phyloP scores from a whole-genome alignment of 306 rosid genomes.

The Vigna nakashimae region DNA sequence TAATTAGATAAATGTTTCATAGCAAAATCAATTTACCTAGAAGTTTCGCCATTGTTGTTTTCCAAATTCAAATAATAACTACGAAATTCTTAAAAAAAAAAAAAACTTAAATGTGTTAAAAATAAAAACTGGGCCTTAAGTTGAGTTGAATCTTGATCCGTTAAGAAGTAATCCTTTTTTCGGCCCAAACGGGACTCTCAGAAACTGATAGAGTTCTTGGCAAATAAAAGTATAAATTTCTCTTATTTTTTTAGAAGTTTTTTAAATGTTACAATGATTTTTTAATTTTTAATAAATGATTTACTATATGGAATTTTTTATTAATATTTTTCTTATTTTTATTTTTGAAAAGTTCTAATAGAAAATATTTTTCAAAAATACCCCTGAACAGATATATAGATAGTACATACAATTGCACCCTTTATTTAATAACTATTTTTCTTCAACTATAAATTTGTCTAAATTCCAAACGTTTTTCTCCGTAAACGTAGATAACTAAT shows the following conservation, averaged over 20 bases:
- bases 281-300: too few species aligned
- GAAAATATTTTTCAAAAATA: too few species aligned
- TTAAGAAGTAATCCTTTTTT: not conserved
- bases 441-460: not conserved
- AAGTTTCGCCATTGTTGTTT: too few species aligned
- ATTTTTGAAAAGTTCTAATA: too few species aligned
- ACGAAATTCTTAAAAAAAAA: not conserved
- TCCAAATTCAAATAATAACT: not conserved
- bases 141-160: not conserved
- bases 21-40: too few species aligned
- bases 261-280: too few species aligned
- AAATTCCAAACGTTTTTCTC: not conserved
- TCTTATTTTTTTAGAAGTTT: too few species aligned
- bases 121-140: not conserved
- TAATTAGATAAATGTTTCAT: too few species aligned
- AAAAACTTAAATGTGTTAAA: not conserved
- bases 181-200: not conserved
- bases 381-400: not conserved
- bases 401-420: not conserved
- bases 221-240: too few species aligned
- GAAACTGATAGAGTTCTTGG: not conserved
- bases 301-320: too few species aligned
- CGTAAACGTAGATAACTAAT: not conserved
- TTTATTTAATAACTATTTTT: not conserved
- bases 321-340: too few species aligned